Conservation (phyloP, 2,329 filamentous ascomycete genomes). For the Aspergillus calidoustus region DNA sequence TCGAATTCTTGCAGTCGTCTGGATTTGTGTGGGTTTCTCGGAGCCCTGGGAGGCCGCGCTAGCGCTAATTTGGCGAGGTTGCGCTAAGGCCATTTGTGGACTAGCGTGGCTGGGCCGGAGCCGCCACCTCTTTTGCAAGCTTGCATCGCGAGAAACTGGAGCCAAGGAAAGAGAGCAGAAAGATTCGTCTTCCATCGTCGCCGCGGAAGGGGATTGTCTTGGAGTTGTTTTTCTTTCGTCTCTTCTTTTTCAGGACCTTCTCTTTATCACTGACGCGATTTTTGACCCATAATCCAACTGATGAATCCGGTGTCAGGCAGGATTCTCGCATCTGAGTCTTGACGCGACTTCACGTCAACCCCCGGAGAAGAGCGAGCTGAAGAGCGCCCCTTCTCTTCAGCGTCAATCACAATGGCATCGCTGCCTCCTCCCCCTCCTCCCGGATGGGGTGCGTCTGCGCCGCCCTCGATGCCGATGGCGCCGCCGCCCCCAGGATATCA, state of each 20-base stretch:
- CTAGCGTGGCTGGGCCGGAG: conserved; percentile 30
- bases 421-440: conserved; percentile 71
- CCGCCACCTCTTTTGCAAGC: conserved; percentile 45
- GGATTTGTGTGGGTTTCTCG: conserved; percentile 52
- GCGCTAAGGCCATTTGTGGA: conserved; percentile 33
- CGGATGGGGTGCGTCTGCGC: conserved; percentile 62
- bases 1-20: conserved; percentile 45
- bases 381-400: conserved; percentile 22
- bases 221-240: conserved; percentile 22
- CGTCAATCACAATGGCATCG: conserved; percentile 57
- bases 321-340: conserved; percentile 33
- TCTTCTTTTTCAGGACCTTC: conserved; percentile 21
- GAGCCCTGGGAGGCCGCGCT: conserved; percentile 47
- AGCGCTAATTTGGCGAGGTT: conserved; percentile 42
- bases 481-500: conserved; percentile 87
- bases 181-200: conserved; percentile 30
- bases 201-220: conserved; percentile 35
- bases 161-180: conserved; percentile 20
- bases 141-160: conserved; percentile 29
- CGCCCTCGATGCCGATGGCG: conserved; percentile 59
- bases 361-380: conserved; percentile 25
- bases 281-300: conserved; percentile 16
- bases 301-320: conserved; percentile 26
- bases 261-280: conserved; percentile 17
- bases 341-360: conserved; percentile 39